Base-by-base conservation (phyloP, 345 rosid genomes). In the Moringa oleifera region DNA sequence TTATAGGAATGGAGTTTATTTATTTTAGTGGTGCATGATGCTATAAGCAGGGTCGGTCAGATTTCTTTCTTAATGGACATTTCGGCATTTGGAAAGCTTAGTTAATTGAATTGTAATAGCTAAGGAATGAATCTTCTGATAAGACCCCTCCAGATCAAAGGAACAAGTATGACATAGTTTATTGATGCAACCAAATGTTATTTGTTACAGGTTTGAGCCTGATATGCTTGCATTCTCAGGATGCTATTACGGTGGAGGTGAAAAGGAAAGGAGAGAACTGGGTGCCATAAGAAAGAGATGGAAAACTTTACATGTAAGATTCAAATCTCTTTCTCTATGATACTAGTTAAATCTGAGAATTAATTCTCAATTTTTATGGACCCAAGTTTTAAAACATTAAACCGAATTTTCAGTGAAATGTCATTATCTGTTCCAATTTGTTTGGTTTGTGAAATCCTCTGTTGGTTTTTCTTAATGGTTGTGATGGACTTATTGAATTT, bases 171-270 rank as follows among this genome's bases (percentile, higher is more conserved):
- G 9, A 23, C 41, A 18, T 16, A 41, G 59, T 63, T 54, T 68
- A 31, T 68, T 72, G 70, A 71, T 65, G 60, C 75, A 71, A 67
- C 59, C 53, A 25, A 24, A 47, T 51, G 20, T 57, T 67, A 67
- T 71, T 76, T 75, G 69, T 76, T 63, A 45, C 86, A 94, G 99
- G 84, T 95, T 88, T 80, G 99, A 95, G 69, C 91, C 97, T 22
- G 99, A 91, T 66, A 95, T 95, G 99, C 91, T 95, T 60, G 99
- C 96, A 57, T 91, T 95, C 85, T 95, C 99, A 11, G 97, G 99
- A 61, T 95, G 99, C 71, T 81, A 95, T 77, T 95, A 95, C 33
- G 97, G 99, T 28, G 99, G 99, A 61, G 99, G 96, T 67, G 97
- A 91, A 47, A 80, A 77, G 78, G 99, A 95, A 79, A 85, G 72